Conservation (phyloP, 2,329 filamentous ascomycete genomes). For the Trichoderma polysporum region DNA sequence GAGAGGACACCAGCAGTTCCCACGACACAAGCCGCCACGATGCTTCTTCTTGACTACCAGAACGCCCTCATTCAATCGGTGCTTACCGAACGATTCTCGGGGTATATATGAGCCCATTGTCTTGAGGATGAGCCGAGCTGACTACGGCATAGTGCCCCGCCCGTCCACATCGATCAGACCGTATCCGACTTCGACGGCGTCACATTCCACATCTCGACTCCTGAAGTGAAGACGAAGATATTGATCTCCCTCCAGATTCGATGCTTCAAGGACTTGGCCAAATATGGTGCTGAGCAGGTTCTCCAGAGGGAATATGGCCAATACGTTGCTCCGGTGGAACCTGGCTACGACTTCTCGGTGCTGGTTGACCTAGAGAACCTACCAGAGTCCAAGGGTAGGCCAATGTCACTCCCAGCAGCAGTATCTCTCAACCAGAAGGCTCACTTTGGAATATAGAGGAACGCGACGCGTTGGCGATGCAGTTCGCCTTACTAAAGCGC, state of each 20-base stretch:
- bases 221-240: conserved; percentile 90
- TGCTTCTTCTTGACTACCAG: conserved; percentile 98
- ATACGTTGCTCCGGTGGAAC: conserved; percentile 84
- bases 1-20: conserved; percentile 30
- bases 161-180: conserved; percentile 91
- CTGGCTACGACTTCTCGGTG: conserved; percentile 94
- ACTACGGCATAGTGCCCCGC: conserved; percentile 65
- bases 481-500: conserved; percentile 89
- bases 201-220: conserved; percentile 97
- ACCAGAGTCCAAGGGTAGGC: conserved; percentile 70
- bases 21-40: conserved; percentile 42
- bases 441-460: conserved; percentile 56
- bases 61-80: conserved; percentile 97
- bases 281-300: conserved; percentile 89
- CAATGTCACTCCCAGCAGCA: neutral
- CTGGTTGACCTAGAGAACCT: conserved; percentile 84
- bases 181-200: conserved; percentile 99
- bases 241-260: conserved; percentile 91
- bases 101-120: conserved; percentile 48
- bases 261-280: conserved; percentile 88
- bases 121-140: conserved; percentile 29
- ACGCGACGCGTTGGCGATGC: conserved; percentile 79
- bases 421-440: neutral
- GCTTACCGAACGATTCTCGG: conserved; percentile 89
- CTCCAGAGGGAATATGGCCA: conserved; percentile 91